Conservation (phyloP, 352 stramenopile genomes). For the Globisporangium viniferum region DNA sequence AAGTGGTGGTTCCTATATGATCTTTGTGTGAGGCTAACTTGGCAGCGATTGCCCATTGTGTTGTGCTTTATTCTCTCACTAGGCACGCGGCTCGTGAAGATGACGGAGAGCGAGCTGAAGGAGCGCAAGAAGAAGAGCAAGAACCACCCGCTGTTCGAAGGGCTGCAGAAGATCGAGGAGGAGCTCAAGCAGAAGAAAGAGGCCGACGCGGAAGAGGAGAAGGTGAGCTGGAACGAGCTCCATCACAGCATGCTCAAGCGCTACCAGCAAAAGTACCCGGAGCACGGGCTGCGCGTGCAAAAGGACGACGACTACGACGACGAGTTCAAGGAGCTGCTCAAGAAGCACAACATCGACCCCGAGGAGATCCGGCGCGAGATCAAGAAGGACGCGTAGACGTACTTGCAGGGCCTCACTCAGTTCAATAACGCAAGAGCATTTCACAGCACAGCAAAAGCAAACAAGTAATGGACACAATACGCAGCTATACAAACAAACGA, state of each 20-base stretch:
- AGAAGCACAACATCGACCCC: constrained; percentile 73
- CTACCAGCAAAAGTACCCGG: constrained; percentile 80
- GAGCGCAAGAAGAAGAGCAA: constrained; percentile 31
- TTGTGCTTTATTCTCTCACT: not conserved
- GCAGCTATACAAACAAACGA: not conserved
- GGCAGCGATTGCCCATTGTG: not conserved
- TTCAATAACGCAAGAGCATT: not conserved
- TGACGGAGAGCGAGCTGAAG: constrained; percentile 20
- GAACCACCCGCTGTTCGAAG: constrained; percentile 71
- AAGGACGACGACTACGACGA: constrained; percentile 78
- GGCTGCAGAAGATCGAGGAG: constrained; percentile 68
- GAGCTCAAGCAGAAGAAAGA: constrained; percentile 61
- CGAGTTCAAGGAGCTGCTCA: constrained; percentile 79
- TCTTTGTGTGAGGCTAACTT: not conserved
- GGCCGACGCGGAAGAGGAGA: constrained; percentile 30
- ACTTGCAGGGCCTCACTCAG: not conserved
- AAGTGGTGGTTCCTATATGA: too few relatives aligned
- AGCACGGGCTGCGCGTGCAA: constrained; percentile 49
- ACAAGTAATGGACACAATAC: not conserved
- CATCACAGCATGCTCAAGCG: constrained; percentile 64
- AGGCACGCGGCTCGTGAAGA: constrained; percentile 41
- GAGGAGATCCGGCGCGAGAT: constrained; percentile 46
- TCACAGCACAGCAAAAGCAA: not conserved
- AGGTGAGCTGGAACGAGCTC: constrained; percentile 82
- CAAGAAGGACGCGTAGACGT: constrained; percentile 23